Evolutionary conservation across 345 rosid genomes (phyloP).

Genomic region (Citrus glauca): DNA sequence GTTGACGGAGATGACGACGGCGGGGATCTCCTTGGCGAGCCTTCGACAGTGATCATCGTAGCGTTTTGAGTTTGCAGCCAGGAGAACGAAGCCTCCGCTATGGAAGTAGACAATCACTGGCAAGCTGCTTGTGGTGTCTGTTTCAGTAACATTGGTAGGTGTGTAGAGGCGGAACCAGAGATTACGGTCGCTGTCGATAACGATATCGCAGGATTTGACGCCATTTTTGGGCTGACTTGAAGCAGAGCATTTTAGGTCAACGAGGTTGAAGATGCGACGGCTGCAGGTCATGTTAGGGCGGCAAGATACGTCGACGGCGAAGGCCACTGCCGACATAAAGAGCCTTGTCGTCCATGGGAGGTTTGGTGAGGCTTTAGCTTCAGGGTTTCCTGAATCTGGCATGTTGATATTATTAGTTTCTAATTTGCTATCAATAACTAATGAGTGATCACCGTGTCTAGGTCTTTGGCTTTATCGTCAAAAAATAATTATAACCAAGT

Average conservation of each 20-base stretch:
- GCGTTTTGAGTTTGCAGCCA: neutral
- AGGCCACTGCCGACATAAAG: neutral
- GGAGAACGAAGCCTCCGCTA: conserved; percentile 4
- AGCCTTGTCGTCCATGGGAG: conserved; percentile 14
- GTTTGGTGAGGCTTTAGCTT: neutral
- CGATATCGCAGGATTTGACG: conserved; percentile 14
- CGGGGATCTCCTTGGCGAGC: neutral
- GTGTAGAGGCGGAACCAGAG: conserved; percentile 30
- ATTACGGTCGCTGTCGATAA: conserved; percentile 15
- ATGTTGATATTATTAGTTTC: no score
- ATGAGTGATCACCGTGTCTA: no score
- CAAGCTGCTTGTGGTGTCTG: neutral
- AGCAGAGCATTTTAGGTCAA: conserved; percentile 20
- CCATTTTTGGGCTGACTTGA: conserved; percentile 8
- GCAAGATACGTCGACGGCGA: neutral
- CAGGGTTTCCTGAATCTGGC: no score
- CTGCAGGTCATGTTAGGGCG: conserved; percentile 10
- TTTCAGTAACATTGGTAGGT: neutral
- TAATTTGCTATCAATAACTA: no score
- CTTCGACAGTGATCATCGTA: neutral
- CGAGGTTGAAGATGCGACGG: conserved; percentile 16
- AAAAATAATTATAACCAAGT: no score
- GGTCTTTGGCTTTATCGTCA: no score
- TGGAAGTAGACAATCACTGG: conserved; percentile 25
- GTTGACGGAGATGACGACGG: conserved; percentile 2